Evolutionary conservation across 2,329 filamentous ascomycete species (phyloP), one percentile per base, ranked within the genome.

Genomic region (Arachnomyces sp.): DNA sequence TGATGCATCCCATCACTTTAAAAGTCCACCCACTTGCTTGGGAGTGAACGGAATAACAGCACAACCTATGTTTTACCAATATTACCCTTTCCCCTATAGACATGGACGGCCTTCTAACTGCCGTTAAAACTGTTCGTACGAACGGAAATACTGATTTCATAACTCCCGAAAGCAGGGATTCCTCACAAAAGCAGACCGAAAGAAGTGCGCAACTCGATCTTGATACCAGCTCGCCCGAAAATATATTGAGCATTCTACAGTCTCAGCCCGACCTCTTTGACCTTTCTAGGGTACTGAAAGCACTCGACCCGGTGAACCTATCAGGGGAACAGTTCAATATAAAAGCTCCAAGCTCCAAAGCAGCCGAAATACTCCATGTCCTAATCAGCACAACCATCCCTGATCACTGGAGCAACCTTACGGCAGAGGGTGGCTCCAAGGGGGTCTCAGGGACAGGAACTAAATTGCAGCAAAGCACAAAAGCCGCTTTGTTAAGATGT

Each of bases 371-470:
- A 25, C 70, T 90, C 38, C 81, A 88, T 54, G 66, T 77, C 2
- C 65, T 98, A 28, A 78, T 93, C 43, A 80, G 75, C 12, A 76
- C 80, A 25, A 88, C 84, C 17, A 68, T 87, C 6, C 84, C 85
- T 1, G 84, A 89, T 55, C 94, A 90, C 61, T 96, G 92, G 90
- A 57, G 70, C 2, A 53, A 77, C 7, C 55, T 90, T 12, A 63
- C 68, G 29, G 43, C 51, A 30, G 43, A 49, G 18, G 72, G 75
- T 42, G 65, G 64, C n/a, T 7, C 35, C 28, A 44, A 55, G 31
- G 7, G 47, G 42, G 35, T 40, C 34, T 18, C 40, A 36, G 31
- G 40, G 20, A 31, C n/a, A 12, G 20, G 25, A 12, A 52, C 44
- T 43, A 25, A 18, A 34, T 46, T 7, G 46, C 39, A 20, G 13